Base-by-base conservation (phyloP, 2,329 filamentous ascomycete species). In the Arachnomyces sp. region DNA sequence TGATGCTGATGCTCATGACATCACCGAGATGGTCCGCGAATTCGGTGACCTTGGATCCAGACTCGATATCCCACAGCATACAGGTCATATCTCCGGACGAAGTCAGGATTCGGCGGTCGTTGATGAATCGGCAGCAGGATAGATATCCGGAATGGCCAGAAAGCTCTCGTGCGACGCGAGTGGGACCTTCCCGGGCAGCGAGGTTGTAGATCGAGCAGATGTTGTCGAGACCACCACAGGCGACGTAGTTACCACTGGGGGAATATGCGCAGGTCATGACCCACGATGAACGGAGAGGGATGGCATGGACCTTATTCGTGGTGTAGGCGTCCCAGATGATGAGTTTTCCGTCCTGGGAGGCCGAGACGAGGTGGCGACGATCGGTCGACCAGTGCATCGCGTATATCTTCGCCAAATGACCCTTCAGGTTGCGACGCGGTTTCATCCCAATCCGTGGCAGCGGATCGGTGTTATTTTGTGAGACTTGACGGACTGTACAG, bases 321-420 rank as follows among this genome's bases (percentile, higher is more conserved):
- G 90, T 96, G 72, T 98, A 98, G 44, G 92, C 92, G 65, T 98
- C 92, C 92, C 92, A 98, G 62, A 98, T 96, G 67, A 98, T 98
- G 53, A 98, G 81, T 74, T 98, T 98, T 64, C 92, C 92, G 59
- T 98, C 92, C 68, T 98, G 92, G 54, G 92, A 98, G 49, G 92
- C 92, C 9, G 92, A 96, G 38, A 98, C 92, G 46, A 96, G 79
- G 68, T 96, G 92, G 66, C 92, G 82, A 60, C 92, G 81, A 69
- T 98, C 92, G 49, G 92, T 98, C 28, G 92, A 96, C 92, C 92
- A 98, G 73, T 98, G 92, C 92, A 98, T 98, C 57, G 92, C 92
- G 67, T 98, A 98, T 58, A 98, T 98, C 73, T 98, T 98, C 57
- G 92, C 92, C 52, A 98, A 72, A 75, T 98, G 92, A 51, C 92